Evolutionary conservation across 108 stramenopile genomes (phyloP), one percentile per base, ranked within the genome.

Genomic region (Nitzschia sp.): DNA sequence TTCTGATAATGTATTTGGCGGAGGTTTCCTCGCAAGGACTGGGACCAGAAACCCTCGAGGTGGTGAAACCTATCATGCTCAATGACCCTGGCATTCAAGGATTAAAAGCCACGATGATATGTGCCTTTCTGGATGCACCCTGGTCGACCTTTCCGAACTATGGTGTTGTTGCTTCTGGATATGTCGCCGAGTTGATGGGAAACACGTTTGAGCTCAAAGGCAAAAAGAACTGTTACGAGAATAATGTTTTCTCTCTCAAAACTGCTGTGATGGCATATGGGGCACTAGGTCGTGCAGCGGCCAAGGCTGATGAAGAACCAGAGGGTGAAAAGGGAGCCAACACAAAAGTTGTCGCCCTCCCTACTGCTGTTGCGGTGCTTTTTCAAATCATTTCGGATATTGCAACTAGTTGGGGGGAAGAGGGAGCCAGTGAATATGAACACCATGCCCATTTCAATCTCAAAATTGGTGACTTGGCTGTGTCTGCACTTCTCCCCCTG

Each of bases 181-280:
- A 44, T 12, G 63, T 76, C 10, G 55, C 75, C 19, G 75, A 76
- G 39, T 59, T 76, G 9, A 76, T 76, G 75, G 67, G 26, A 7
- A 76, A 76, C 39, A 76, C 75, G 3, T 76, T 76, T 53, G 75
- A 76, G 57, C 62, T 68, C 21, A 64, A 64, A 62, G 75, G 75
- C 19, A 76, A 76, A 46, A 76, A 69, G 57, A 57, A 57, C 22
- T 48, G 43, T 0, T 76, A 76, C 26, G 62, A 41, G 9, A 69
- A 56, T 20, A 76, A 69, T 50, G 64, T 53, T 15, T 76, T 76
- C 56, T 41, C 29, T 3, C 57, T 76, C 11, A 50, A 59, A 38
- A 76, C 75, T 9, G 75, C 75, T 7, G 62, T 63, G 24, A 70
- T 17, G 2, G 75, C 75, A 8, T 76, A 65, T 56, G 68, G 53